Evolutionary conservation across 768 basidiomycete genomes (phyloP).

Genomic region (Rhodotorula sphaerocarpa): DNA sequence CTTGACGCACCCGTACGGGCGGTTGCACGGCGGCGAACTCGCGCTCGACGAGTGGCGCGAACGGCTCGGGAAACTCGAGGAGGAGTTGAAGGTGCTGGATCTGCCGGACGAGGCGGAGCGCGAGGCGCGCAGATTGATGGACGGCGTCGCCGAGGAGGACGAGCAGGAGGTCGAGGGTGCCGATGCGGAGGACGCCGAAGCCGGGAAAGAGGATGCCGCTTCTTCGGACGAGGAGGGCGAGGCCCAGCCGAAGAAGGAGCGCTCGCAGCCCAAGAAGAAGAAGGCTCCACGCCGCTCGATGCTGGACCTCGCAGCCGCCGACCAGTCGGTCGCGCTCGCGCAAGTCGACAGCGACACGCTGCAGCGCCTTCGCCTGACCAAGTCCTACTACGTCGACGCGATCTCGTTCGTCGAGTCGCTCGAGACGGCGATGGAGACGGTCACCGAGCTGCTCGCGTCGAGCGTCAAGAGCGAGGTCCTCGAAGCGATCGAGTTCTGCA

Average conservation of each 20-base stretch:
- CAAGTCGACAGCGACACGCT: constrained; percentile 61
- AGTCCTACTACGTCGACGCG: constrained; percentile 79
- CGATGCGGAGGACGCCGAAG: constrained; percentile 45
- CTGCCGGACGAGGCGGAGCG: constrained; percentile 45
- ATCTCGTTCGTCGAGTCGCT: constrained; percentile 68
- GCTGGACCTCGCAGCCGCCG: constrained; percentile 56
- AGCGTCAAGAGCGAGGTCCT: constrained; percentile 51
- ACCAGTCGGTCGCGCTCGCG: constrained; percentile 65
- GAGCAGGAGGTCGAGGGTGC: constrained; percentile 40
- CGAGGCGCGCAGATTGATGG: constrained; percentile 44
- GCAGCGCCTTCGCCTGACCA: constrained; percentile 60
- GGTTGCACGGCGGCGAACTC: constrained; percentile 73
- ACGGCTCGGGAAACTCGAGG: constrained; percentile 57
- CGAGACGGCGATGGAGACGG: constrained; percentile 59
- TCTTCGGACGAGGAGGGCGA: constrained; percentile 30
- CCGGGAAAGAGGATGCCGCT: constrained; percentile 42
- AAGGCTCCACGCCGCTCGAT: constrained; percentile 47
- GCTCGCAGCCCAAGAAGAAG: too few relatives aligned
- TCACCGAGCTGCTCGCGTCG: constrained; percentile 72
- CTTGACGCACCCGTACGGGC: constrained; percentile 77
- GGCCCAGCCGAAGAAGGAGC: constrained; percentile 48
- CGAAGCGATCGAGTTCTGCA: constrained; percentile 65
- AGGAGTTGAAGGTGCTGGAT: constrained; percentile 65
- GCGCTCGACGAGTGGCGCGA: constrained; percentile 64
- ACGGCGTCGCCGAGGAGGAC: constrained; percentile 51